phyloP scores from a whole-genome alignment of 1,284 basidiomycete species.

The Cutaneotrichosporon daszewskae region DNA sequence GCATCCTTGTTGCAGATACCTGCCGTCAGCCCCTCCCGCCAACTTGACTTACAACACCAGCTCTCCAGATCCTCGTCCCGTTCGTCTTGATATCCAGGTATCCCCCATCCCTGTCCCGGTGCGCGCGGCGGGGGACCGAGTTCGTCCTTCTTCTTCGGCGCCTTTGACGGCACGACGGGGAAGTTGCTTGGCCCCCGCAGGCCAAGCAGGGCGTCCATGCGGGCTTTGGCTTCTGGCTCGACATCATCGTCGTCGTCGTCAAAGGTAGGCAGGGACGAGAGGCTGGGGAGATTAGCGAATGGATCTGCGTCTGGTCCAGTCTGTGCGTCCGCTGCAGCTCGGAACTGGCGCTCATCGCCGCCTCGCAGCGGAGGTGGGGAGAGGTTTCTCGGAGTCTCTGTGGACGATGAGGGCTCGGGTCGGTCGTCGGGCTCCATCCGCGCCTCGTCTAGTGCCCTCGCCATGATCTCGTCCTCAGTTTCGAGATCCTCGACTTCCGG shows the following conservation, averaged over 20 bases:
- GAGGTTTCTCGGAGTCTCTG: background rate
- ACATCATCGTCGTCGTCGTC: conserved; percentile 14
- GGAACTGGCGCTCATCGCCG: background rate
- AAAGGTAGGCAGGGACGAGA: conserved; percentile 3
- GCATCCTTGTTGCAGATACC: conserved; percentile 45
- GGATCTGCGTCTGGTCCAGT: background rate
- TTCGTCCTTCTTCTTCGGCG: conserved; percentile 3
- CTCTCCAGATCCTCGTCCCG: conserved; percentile 38
- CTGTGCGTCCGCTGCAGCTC: background rate
- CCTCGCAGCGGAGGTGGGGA: background rate
- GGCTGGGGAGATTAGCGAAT: conserved; percentile 1
- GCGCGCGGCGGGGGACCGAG: conserved; percentile 13
- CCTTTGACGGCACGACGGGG: conserved; percentile 13
- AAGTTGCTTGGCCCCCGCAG: conserved; percentile 21
- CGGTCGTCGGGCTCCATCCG: conserved; percentile 10
- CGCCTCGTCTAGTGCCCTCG: conserved; percentile 30
- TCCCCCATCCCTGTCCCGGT: conserved; percentile 23
- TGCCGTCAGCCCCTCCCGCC: conserved; percentile 10
- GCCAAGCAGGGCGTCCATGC: conserved; percentile 27
- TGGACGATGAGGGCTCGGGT: background rate
- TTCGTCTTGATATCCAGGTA: conserved; percentile 34
- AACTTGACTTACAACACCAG: conserved; percentile 42
- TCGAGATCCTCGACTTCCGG: too few relatives aligned
- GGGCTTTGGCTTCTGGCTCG: conserved; percentile 17
- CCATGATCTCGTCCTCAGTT: conserved; percentile 31